Base-by-base conservation (phyloP, 2,329 filamentous ascomycete species). In the Diplodia seriata region DNA sequence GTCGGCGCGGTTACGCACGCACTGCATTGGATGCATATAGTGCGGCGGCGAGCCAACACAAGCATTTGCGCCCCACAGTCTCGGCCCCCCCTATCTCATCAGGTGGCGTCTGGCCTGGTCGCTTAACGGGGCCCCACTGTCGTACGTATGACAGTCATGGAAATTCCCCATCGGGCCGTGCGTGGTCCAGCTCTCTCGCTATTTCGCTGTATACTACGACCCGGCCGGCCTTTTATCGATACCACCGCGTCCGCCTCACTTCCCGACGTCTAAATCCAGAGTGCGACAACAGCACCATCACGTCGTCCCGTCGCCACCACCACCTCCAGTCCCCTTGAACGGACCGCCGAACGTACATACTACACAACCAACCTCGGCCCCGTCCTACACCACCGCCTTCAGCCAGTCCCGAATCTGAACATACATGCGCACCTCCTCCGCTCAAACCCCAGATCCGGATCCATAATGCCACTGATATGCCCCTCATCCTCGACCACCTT, bases 381-480 rank as follows among this genome's bases (percentile, higher is more conserved):
- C 23, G 23, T 1, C 23, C 23, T 23, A 31, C 31, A 31, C 29
- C 0, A 55, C 53, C 7, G 23, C 50, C 63, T 38, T 56, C 51
- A 66, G 18, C 64, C 53, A 66, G 12, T 66, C 53, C 5, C 64
- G 40, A 6, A 59, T 33, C 18, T 29, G 40, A 2, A 50, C 31
- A 38, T 51, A 49, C 53, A 56, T 66, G 9, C 18, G 23, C 12
- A 66, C 54, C 4, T 66, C 43, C 20, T 66, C 38, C n/a, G 11
- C 9, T 12, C 12, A 5, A 66, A 26, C 5, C 64, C 64, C n/a
- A 57, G 5, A 5, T 18, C 11, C 18, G 43, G 31, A 33, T 66
- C 64, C 26, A 49, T 38, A 31, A 57, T 8, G 6, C 40, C 57
- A 26, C 20, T 33, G 15, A 51, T 29, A 3, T 66, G 64, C 2